Base-by-base conservation (phyloP, 73 alveolate genomes). In the Paramecium primaurelia region DNA sequence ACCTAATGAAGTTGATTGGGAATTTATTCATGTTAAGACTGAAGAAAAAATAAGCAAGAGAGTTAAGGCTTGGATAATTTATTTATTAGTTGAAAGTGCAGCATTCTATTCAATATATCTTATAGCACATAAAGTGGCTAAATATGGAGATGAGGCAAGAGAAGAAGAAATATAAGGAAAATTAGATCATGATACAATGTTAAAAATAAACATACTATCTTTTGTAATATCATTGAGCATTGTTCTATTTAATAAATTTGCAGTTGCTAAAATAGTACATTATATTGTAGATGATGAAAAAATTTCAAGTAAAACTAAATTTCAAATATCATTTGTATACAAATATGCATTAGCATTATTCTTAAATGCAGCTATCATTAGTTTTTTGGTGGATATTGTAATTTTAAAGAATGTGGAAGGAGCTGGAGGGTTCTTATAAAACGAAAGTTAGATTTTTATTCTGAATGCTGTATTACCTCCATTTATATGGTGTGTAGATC, bases 1-100 rank as follows among this genome's bases (percentile, higher is more conserved):
- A 40, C 93, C 93, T 20, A 77, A 87, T 87, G 93, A 87, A 59
- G 71, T 87, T 18, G 93, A 87, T 68, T 87, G 93, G 93, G 93
- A 87, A 68, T 87, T 87, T 49, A 87, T 87, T 30, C 93, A 87
- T 64, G 47, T 60, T 16, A 73, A 75, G 16, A 87, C 93, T 4
- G 71, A 87, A 14, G 86, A 87, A 16, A 87, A 87, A 38, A 59
- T 87, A 25, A 18, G 49, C 10, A 44, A 60, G 45, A 59, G 93
- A 20, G 42, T 68, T 20, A 64, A 34, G 37, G 84, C 88, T n/a
- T 59, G 84, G 47, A 42, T 59, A 32, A 38, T 87, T 64, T 64
- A 60, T 9, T 20, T 87, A 37, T 20, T 60, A 30, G 71, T 87
- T 37, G 86, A 64, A 77, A 32, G 75, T 20, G 26, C 64, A 22